Conservation (phyloP, 805 yeast species). For the Cyberlindnera sargentensis region DNA sequence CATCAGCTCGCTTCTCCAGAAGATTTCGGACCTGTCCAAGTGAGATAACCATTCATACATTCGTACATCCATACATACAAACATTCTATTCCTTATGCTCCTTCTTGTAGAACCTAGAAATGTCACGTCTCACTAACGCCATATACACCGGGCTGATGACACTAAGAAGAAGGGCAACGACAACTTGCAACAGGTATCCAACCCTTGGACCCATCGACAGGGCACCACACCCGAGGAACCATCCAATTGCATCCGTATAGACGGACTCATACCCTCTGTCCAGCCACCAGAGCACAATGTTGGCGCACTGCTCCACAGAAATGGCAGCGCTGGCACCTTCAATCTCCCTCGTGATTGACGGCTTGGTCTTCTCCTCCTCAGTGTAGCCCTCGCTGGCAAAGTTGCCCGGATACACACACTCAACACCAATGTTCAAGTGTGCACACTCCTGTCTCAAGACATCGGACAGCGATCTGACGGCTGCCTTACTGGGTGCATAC, state of each 20-base stretch:
- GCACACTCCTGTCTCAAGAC: slow-evolving; percentile 74
- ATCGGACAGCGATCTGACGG: slow-evolving; percentile 68
- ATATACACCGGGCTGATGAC: slow-evolving; percentile 53
- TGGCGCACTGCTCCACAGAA: slow-evolving; percentile 58
- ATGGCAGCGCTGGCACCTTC: slow-evolving; percentile 83
- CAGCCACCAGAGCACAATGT: slow-evolving; percentile 47
- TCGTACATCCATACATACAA: too few species aligned
- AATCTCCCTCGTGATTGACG: slow-evolving; percentile 69
- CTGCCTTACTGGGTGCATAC: slow-evolving; percentile 86
- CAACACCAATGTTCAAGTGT: slow-evolving; percentile 60
- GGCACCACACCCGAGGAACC: slow-evolving; percentile 62
- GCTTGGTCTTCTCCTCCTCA: slow-evolving; percentile 79
- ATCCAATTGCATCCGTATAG: slow-evolving; percentile 79
- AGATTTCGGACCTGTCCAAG: background rate
- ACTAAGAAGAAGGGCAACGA: slow-evolving; percentile 41
- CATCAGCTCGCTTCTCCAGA: slow-evolving; percentile 8
- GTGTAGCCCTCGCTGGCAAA: slow-evolving; percentile 82
- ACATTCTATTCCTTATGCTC: slow-evolving; percentile 7
- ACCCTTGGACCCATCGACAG: slow-evolving; percentile 67
- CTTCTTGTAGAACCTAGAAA: slow-evolving; percentile 40
- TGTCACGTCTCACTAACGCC: slow-evolving; percentile 42
- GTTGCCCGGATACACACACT: slow-evolving; percentile 82
- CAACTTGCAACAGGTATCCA: slow-evolving; percentile 44
- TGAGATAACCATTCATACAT: background rate
- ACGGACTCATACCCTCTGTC: slow-evolving; percentile 63